Conservation (phyloP, 106 monocot species). For the Alisma plantagoaquatica region DNA sequence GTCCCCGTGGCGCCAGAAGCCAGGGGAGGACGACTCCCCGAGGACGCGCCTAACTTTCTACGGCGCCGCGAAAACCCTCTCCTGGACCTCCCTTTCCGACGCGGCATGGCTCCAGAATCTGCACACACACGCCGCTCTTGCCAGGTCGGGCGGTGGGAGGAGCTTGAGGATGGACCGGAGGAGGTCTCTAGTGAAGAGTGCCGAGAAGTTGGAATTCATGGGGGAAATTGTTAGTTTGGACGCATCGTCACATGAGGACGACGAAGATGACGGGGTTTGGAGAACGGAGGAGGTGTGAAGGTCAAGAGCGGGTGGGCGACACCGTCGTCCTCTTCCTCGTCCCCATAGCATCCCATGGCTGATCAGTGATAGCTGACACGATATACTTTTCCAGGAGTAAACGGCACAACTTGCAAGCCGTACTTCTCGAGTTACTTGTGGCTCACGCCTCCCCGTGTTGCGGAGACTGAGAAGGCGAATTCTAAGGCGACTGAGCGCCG, state of each 20-base stretch:
- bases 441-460: too few species aligned
- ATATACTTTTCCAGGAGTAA: too few species aligned
- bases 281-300: neutral
- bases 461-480: too few species aligned
- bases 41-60: slow-evolving; percentile 46
- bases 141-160: slow-evolving; percentile 57
- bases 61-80: slow-evolving; percentile 48
- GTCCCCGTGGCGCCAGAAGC: slow-evolving; percentile 58
- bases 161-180: slow-evolving; percentile 53
- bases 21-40: slow-evolving; percentile 50
- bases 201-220: slow-evolving; percentile 36
- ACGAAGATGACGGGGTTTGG: neutral
- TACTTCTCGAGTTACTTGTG: too few species aligned
- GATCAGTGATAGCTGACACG: too few species aligned
- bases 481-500: too few species aligned
- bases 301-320: slow-evolving; percentile 1
- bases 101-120: slow-evolving; percentile 57
- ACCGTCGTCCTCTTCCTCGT: slow-evolving; percentile 6
- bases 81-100: slow-evolving; percentile 44
- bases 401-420: too few species aligned
- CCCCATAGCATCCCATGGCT: slow-evolving; percentile 32
- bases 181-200: slow-evolving; percentile 33
- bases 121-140: slow-evolving; percentile 77
- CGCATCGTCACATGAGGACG: too few species aligned
- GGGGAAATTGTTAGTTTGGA: too few species aligned